A percentile compares a stretch with the other conserved stretches of the same genome.
phyloP scores from a whole-genome alignment of 345 rosid genomes.

The Dipteronia dyeriana region DNA sequence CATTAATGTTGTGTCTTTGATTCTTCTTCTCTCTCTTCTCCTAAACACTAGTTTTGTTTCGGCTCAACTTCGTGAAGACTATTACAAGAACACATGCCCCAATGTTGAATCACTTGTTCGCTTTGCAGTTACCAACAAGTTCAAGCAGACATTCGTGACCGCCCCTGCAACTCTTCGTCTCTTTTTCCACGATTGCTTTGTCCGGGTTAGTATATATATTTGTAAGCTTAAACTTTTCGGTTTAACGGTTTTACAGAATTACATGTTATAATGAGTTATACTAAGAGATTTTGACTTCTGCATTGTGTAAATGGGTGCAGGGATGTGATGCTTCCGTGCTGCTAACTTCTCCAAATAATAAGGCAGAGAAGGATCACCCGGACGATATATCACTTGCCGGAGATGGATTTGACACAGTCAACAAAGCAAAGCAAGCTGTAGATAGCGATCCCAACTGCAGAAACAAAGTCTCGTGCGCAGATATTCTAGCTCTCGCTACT shows the following conservation, averaged over 20 bases:
- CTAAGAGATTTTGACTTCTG: too few species aligned
- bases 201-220: slow-evolving; percentile 38
- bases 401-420: slow-evolving; percentile 85
- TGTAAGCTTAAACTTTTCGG: too few species aligned
- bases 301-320: slow-evolving; percentile 21
- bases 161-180: slow-evolving; percentile 62
- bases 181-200: slow-evolving; percentile 68
- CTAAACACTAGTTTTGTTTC: slow-evolving; percentile 23
- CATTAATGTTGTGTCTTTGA: neutral
- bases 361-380: slow-evolving; percentile 58
- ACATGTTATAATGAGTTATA: too few species aligned
- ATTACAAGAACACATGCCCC: slow-evolving; percentile 51
- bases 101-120: slow-evolving; percentile 60
- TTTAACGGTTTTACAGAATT: too few species aligned
- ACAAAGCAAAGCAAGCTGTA: slow-evolving; percentile 81
- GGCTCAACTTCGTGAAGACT: slow-evolving; percentile 43
- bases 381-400: slow-evolving; percentile 65
- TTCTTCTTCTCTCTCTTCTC: slow-evolving; percentile 24
- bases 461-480: slow-evolving; percentile 94
- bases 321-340: slow-evolving; percentile 72
- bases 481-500: slow-evolving; percentile 84
- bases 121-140: slow-evolving; percentile 51
- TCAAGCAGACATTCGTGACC: slow-evolving; percentile 62
- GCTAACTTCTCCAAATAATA: slow-evolving; percentile 31
- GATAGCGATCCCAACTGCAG: slow-evolving; percentile 69